These are phyloP conservation scores for Krasilnikovozyma curviuscula DNA, from an alignment of 768 basidiomycete genomes.

Conservation along the genomic window DNA sequence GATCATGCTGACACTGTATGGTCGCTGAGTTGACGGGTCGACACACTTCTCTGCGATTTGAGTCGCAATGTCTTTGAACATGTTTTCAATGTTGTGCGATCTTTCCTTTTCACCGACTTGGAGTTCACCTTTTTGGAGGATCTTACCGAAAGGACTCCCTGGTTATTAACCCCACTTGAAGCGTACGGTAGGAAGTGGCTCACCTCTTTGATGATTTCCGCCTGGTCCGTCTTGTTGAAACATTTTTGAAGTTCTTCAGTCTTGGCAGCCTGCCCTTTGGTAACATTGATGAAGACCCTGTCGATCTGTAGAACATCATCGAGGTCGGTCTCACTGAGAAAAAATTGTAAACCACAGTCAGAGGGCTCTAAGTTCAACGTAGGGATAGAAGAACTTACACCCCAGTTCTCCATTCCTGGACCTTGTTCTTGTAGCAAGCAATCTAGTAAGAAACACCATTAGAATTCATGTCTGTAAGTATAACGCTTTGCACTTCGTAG, in stretches of 20 bases:
- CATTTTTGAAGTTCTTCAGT: constrained; percentile 76
- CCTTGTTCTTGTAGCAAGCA: constrained; percentile 98
- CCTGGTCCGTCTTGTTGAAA: constrained; percentile 55
- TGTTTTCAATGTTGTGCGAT: constrained; percentile 61
- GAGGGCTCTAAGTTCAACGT: background rate
- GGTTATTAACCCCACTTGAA: background rate
- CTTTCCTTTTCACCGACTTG: constrained; percentile 96
- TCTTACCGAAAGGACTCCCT: constrained; percentile 34
- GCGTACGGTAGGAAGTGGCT: background rate
- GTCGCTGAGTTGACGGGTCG: constrained; percentile 69
- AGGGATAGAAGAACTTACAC: constrained; percentile 54
- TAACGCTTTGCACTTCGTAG: constrained; percentile 6
- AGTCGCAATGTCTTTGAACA: constrained; percentile 78
- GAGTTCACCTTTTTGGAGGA: constrained; percentile 84
- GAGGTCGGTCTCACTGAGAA: constrained; percentile 60
- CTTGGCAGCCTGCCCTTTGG: constrained; percentile 85
- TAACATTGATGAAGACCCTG: constrained; percentile 88
- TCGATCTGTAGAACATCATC: constrained; percentile 93
- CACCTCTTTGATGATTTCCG: constrained; percentile 66
- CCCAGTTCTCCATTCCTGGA: constrained; percentile 84
- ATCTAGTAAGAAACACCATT: constrained; percentile 35
- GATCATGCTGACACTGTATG: constrained; percentile 85
- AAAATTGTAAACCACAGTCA: background rate
- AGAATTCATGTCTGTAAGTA: background rate
- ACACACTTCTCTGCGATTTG: constrained; percentile 90